Evolutionary conservation across 2,329 filamentous ascomycete species (phyloP).

Genomic region (Teratosphaeria epicoccoides): DNA sequence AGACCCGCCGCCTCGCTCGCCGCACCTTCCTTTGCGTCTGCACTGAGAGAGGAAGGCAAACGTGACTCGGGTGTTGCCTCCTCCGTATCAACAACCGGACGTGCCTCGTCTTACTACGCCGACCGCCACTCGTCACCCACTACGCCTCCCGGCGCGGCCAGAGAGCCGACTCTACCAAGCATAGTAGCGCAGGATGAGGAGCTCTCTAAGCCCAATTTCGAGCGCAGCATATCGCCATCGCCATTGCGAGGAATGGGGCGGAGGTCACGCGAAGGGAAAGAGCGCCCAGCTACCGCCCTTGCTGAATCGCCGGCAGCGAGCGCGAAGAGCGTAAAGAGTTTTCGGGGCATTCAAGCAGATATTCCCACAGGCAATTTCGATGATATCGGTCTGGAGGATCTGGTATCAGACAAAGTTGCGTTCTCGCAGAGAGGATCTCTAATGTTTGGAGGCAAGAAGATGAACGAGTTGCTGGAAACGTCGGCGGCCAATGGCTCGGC

Average conservation of each 20-base stretch:
- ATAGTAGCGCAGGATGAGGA: conserved; percentile 36
- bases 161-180: conserved; percentile 33
- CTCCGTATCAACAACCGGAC: conserved; percentile 13
- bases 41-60: conserved; percentile 16
- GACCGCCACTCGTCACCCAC: conserved; percentile 9
- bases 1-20: conserved; percentile 5
- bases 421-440: conserved; percentile 53
- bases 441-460: conserved; percentile 44
- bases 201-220: conserved; percentile 5
- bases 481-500: conserved; percentile 12
- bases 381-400: conserved; percentile 38
- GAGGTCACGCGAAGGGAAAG: conserved; percentile 7
- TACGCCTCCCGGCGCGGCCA: conserved; percentile 15
- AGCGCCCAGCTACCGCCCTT: conserved; percentile 1
- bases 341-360: conserved; percentile 42
- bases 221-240: conserved; percentile 11
- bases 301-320: conserved; percentile 4
- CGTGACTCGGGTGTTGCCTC: conserved; percentile 26
- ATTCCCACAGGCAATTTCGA: conserved; percentile 46
- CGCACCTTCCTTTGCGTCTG: neutral
- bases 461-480: conserved; percentile 22
- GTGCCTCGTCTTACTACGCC: conserved; percentile 6
- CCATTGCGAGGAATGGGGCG: conserved; percentile 6
- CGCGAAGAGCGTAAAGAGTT: conserved; percentile 23
- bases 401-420: conserved; percentile 41